These are phyloP conservation scores for Suhomyces kunorum DNA, from an alignment of 1,139 yeast species.

Conservation along the genomic window DNA sequence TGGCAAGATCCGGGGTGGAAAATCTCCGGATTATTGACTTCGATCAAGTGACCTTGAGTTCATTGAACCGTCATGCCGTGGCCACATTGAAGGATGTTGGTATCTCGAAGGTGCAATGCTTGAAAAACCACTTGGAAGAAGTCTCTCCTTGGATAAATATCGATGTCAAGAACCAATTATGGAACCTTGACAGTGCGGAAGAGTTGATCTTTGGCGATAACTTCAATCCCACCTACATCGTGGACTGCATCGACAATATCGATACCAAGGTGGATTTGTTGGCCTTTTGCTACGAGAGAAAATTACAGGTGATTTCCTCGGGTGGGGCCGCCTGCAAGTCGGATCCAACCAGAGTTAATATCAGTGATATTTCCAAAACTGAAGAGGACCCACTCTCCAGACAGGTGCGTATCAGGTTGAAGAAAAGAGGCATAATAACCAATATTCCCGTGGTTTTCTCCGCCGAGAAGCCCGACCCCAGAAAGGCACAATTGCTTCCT, in stretches of 20 bases:
- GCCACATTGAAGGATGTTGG: slow-evolving; percentile 91
- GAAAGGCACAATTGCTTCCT: slow-evolving; percentile 84
- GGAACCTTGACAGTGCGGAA: slow-evolving; percentile 68
- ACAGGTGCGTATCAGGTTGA: slow-evolving; percentile 78
- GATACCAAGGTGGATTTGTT: slow-evolving; percentile 91
- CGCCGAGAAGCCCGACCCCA: slow-evolving; percentile 94
- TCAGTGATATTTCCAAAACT: slow-evolving; percentile 52
- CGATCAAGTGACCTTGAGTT: slow-evolving; percentile 91
- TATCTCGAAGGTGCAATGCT: slow-evolving; percentile 78
- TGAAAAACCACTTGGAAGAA: slow-evolving; percentile 59
- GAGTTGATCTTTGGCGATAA: slow-evolving; percentile 55
- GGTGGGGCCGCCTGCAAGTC: slow-evolving; percentile 92
- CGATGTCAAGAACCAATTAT: slow-evolving; percentile 74
- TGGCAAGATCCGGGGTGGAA: slow-evolving; percentile 86
- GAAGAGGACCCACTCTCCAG: slow-evolving; percentile 95
- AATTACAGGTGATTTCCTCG: slow-evolving; percentile 72
- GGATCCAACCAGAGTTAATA: slow-evolving; percentile 49
- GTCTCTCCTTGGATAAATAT: slow-evolving; percentile 92
- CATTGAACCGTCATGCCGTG: slow-evolving; percentile 91
- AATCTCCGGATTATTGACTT: slow-evolving; percentile 81
- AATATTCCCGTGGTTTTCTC: slow-evolving; percentile 90
- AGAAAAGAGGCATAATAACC: slow-evolving; percentile 69
- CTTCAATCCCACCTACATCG: slow-evolving; percentile 68
- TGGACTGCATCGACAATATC: slow-evolving; percentile 94
- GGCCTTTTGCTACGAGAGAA: slow-evolving; percentile 63